Evolutionary conservation across 2,329 filamentous ascomycete species (phyloP).

Genomic region (Aspergillus latus): DNA sequence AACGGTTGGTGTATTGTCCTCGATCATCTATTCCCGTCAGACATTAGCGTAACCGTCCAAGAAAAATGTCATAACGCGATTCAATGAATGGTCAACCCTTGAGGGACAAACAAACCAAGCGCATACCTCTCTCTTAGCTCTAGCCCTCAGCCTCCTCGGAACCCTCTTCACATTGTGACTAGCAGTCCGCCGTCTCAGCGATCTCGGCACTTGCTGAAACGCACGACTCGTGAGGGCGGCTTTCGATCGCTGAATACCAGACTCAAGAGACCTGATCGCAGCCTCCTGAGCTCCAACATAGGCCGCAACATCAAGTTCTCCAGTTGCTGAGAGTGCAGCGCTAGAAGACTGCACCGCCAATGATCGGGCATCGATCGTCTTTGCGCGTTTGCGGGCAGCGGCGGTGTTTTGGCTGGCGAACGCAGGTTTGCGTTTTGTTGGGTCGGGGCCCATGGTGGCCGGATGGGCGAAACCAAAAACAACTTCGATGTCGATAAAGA

Average conservation of each 20-base stretch:
- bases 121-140: constrained; percentile 63
- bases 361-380: constrained; percentile 44
- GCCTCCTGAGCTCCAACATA: constrained; percentile 85
- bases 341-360: constrained; percentile 47
- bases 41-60: not conserved
- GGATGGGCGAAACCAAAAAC: not conserved
- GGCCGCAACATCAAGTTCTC: constrained; percentile 78
- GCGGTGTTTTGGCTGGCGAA: constrained; percentile 25
- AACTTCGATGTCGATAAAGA: not conserved
- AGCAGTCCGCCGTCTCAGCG: constrained; percentile 80
- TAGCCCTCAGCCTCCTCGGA: constrained; percentile 69
- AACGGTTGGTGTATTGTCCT: constrained; percentile 87
- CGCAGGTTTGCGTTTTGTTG: constrained; percentile 36
- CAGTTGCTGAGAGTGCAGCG: constrained; percentile 57
- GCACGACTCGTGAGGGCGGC: constrained; percentile 65
- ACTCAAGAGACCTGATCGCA: constrained; percentile 81
- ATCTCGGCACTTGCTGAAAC: constrained; percentile 86
- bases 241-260: constrained; percentile 76
- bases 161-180: constrained; percentile 94
- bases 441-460: constrained; percentile 34
- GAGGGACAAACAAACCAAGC: not conserved
- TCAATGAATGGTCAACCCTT: not conserved
- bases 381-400: constrained; percentile 44
- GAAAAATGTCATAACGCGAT: not conserved
- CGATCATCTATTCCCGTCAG: constrained; percentile 63